Percentiles rank a stretch among this genome's conserved stretches.
phyloP scores from a whole-genome alignment of 306 rosid species.

The Corylus heterophylla region DNA sequence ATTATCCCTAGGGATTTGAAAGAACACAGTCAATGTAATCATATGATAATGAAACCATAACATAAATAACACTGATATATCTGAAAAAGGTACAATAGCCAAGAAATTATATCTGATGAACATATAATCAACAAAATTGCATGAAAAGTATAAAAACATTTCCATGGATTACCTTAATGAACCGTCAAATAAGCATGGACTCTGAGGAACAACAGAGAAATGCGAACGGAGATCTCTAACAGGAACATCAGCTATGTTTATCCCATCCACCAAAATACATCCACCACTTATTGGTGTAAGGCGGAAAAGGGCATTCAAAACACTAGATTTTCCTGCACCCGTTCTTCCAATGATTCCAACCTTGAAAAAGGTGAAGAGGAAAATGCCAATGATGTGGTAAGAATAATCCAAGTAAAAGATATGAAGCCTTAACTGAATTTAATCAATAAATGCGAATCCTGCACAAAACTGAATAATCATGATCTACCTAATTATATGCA shows the following conservation, averaged over 20 bases:
- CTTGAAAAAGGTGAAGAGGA: slow-evolving; percentile 43
- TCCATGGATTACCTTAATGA: slow-evolving; percentile 60
- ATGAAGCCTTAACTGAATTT: neutral
- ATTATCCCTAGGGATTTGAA: slow-evolving; percentile 62
- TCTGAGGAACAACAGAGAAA: slow-evolving; percentile 96
- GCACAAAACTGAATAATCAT: neutral
- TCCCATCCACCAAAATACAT: slow-evolving; percentile 65
- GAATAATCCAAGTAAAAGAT: slow-evolving; percentile 10
- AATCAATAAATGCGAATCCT: neutral
- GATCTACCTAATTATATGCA: slow-evolving; percentile 10
- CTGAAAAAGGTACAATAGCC: neutral
- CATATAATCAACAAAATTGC: slow-evolving; percentile 12
- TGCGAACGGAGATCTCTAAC: slow-evolving; percentile 77
- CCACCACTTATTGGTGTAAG: slow-evolving; percentile 74
- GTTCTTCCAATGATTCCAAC: slow-evolving; percentile 96
- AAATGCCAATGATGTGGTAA: slow-evolving; percentile 1
- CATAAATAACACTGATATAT: neutral
- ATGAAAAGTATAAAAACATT: slow-evolving; percentile 9
- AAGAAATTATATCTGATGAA: neutral
- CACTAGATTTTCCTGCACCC: slow-evolving; percentile 97
- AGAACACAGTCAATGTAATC: neutral
- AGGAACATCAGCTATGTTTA: slow-evolving; percentile 61
- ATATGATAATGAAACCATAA: neutral
- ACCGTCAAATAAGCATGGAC: slow-evolving; percentile 90
- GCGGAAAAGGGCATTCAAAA: slow-evolving; percentile 88